Evolutionary conservation across 371 early-diverging fungal genomes (phyloP).

Genomic region (Phascolomyces articulosus): DNA sequence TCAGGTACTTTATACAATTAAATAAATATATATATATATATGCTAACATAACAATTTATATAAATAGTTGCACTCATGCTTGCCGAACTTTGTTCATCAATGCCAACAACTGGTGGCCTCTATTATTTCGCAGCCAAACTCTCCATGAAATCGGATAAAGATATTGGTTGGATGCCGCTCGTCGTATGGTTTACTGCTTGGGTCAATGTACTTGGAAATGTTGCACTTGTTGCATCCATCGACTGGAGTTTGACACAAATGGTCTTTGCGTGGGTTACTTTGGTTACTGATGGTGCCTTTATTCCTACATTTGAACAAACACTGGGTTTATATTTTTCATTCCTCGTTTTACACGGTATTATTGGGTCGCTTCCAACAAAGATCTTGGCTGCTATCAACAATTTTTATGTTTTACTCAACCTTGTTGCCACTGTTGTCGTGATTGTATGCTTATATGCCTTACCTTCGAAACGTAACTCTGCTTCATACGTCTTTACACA

Average conservation of each 20-base stretch:
- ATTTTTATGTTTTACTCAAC: constrained; percentile 16
- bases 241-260: constrained; percentile 15
- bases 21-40: too few species aligned
- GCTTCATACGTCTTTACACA: constrained; percentile 17
- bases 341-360: constrained; percentile 16
- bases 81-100: constrained; percentile 13
- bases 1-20: not conserved
- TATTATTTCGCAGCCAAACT: constrained; percentile 17
- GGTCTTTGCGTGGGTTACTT: constrained; percentile 12
- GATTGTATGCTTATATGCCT: constrained; percentile 14
- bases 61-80: constrained; percentile 16
- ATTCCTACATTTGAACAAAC: constrained; percentile 14
- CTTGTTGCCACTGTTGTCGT: constrained; percentile 16
- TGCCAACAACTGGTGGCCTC: constrained; percentile 19
- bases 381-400: constrained; percentile 14
- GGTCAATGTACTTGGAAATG: constrained; percentile 19
- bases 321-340: constrained; percentile 5
- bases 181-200: constrained; percentile 19
- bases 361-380: constrained; percentile 17
- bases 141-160: constrained; percentile 2
- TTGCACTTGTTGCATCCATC: constrained; percentile 21
- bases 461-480: constrained; percentile 13
- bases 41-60: too few species aligned
- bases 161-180: constrained; percentile 12
- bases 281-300: constrained; percentile 16